These are phyloP conservation scores for Jatropha podagrica DNA, from an alignment of 441 rosid genomes.

Conservation along the genomic window DNA sequence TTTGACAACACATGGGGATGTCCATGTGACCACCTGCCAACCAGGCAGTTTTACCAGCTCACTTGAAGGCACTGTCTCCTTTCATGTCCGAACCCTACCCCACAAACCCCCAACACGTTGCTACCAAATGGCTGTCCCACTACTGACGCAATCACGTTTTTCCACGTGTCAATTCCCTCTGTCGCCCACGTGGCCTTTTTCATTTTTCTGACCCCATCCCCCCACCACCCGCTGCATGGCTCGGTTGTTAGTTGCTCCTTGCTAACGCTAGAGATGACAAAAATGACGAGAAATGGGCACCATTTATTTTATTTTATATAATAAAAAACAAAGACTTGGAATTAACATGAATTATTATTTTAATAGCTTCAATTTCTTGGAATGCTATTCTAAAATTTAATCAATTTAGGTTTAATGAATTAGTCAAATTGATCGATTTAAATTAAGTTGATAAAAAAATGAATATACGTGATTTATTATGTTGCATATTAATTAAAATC, in stretches of 20 bases:
- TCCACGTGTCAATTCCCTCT: constrained; percentile 24
- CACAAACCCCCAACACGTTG: neutral
- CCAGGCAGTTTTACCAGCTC: constrained; percentile 40
- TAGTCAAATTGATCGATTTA: too few relatives aligned
- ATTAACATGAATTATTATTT: neutral
- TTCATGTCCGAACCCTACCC: constrained; percentile 21
- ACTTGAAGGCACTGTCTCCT: constrained; percentile 46
- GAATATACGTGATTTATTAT: too few relatives aligned
- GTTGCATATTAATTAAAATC: too few relatives aligned
- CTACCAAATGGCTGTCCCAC: constrained; percentile 15
- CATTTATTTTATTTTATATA: neutral
- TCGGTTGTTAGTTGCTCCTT: neutral
- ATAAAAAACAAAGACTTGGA: neutral
- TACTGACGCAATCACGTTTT: neutral
- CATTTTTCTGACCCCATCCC: neutral
- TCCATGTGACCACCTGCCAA: constrained; percentile 51
- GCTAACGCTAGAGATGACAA: neutral
- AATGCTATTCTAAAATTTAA: too few relatives aligned
- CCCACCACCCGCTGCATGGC: neutral
- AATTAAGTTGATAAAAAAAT: too few relatives aligned
- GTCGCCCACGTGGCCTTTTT: constrained; percentile 1
- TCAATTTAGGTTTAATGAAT: too few relatives aligned
- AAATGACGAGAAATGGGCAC: neutral
- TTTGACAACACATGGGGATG: constrained; percentile 44
- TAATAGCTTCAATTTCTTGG: too few relatives aligned